Evolutionary conservation across 331 rosid species (phyloP).

Genomic region (Telfairia occidentalis): DNA sequence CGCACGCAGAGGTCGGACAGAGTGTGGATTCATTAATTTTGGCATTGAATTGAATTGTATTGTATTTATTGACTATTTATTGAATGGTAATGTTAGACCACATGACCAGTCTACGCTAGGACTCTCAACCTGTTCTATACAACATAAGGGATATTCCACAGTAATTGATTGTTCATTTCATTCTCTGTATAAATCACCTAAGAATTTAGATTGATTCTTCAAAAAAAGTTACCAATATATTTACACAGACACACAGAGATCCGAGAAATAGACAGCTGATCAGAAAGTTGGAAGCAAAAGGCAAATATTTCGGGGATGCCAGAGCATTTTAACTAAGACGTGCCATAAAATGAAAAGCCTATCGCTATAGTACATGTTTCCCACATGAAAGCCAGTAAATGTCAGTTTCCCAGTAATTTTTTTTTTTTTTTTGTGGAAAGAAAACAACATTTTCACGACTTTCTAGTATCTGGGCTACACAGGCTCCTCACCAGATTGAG

Average conservation of each 20-base stretch:
- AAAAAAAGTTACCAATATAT: background rate
- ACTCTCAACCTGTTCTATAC: background rate
- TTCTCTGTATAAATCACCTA: background rate
- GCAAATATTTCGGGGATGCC: constrained; percentile 5
- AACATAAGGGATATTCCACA: background rate
- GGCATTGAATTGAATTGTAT: background rate
- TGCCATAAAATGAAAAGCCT: background rate
- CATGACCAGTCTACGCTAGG: background rate
- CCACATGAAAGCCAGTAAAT: constrained; percentile 5
- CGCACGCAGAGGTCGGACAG: background rate
- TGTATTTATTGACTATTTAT: background rate
- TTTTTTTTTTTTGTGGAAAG: too few relatives aligned
- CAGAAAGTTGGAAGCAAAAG: background rate
- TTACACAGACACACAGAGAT: background rate
- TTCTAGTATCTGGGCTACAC: background rate
- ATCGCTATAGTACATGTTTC: background rate
- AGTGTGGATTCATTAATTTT: background rate
- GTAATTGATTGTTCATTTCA: background rate
- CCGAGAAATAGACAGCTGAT: constrained; percentile 9
- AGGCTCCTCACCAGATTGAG: background rate
- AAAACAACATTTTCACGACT: background rate
- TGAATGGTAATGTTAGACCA: background rate
- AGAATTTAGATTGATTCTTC: background rate
- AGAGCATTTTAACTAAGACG: constrained; percentile 1
- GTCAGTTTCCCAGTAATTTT: background rate